Base-by-base conservation (phyloP, 352 stramenopile species). In the Phytopythium montanum region DNA sequence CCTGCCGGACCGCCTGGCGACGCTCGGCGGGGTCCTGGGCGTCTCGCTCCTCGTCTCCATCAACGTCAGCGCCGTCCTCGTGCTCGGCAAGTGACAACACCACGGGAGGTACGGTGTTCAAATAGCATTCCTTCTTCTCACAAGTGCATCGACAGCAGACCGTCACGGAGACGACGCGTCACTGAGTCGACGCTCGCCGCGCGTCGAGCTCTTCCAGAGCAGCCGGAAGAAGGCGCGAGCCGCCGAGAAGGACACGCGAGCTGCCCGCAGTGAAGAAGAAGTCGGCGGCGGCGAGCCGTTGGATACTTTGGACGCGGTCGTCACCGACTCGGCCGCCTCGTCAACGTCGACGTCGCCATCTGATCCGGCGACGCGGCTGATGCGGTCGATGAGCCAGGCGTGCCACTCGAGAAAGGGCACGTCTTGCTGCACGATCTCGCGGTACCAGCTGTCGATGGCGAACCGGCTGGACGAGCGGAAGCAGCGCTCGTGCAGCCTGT, bases 371-470 rank as follows among this genome's bases (percentile, higher is more conserved):
- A 88, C 81, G 14, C 72, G 60, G 44, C 76, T 76, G 55, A 95
- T 95, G 59, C 86, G 85, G 33, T 89, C 84, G 45, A 89, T 93
- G 31, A 95, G 81, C 86, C 86, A 95, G 29, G 73, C 66, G 54
- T 94, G 80, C 86, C 86, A 95, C 45, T 79, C 65, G 19, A 93
- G 72, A 54, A 92, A 95, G 31, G 84, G 79, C 7, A 94, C 60
- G 54, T 89, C 78, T 45, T 80, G 68, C 9, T 76, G 69, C 28
- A 90, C 63, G 44, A 91, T 75, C 62, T 95, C 80, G 42, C 81
- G 82, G 55, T 94, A 94, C 86, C 86, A 95, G 68, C 77, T 74
- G 53, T 94, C 81, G 61, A 94, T 90, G 18, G 81, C 90, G 33
- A 86, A 72, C n/a, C 86, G 82, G 53, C 83, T 94, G 1, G 86